Base-by-base conservation (phyloP, 495 filamentous ascomycete species). In the Aspergillus sparsus region DNA sequence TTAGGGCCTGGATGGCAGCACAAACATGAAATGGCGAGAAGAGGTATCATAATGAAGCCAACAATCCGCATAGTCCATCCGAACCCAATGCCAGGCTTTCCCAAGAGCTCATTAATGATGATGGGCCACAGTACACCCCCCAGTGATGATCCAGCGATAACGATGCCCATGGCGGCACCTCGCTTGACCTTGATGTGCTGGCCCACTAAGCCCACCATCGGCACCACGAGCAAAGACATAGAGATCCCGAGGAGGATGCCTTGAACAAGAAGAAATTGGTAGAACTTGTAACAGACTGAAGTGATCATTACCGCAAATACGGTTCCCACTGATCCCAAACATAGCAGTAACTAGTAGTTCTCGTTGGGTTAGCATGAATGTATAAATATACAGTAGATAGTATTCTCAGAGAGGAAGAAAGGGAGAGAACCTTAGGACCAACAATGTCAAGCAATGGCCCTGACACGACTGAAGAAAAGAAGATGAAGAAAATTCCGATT, bases 211-310 rank as follows among this genome's bases (percentile, higher is more conserved):
- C 78, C 80, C 7, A 87, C 66, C 35, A 76, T 71, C 0, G 86
- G 85, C 54, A 81, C 77, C 18, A 74, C 68, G 6, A 85, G 65
- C 21, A 88, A 60, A 0, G 77, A 71, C 65, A 80, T 80, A 15
- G 72, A 74, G 0, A 80, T 62, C 0, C 85, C 85, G 1, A 80
- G 69, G 0, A 88, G 68, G 3, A 89, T 58, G 3, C 82, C 84
- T 64, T 89, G 86, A 0, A 79, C 77, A 9, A 89, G 81, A 55
- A 86, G 71, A 61, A 89, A 83, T 49, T 89, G 84, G 62, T 78
- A 89, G 68, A 83, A 86, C 39, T 80, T 49, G 5, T 67, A 70
- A 66, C 84, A 87, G 1, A 89, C 66, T 16, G 79, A 83, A 0
- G 69, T 75, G 80, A 88, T 82, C 80, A 89, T 84, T 0, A 83